Percentiles rank a stretch among this genome's conserved stretches.
These are phyloP conservation scores for Amanita inopinata DNA, from an alignment of 768 basidiomycete genomes.

Conservation along the genomic window DNA sequence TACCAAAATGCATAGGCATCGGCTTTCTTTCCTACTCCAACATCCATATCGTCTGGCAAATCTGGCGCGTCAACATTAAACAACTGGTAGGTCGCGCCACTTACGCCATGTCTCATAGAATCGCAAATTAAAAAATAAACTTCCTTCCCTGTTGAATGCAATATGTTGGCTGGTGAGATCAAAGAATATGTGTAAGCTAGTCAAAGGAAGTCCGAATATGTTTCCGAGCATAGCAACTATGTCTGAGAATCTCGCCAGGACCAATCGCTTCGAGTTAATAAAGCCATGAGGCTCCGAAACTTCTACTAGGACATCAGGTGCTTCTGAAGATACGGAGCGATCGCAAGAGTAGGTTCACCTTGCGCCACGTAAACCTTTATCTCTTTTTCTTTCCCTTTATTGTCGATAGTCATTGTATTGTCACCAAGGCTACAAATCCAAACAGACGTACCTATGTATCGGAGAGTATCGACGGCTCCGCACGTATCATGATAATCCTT, in stretches of 20 bases:
- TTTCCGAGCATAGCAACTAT: constrained; percentile 55
- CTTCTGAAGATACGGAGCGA: not conserved
- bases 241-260: constrained; percentile 63
- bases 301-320: constrained; percentile 31
- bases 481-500: constrained; percentile 80
- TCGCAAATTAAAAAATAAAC: constrained; percentile 80
- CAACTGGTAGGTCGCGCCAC: constrained; percentile 22
- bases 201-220: constrained; percentile 65
- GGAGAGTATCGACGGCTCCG: constrained; percentile 51
- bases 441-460: constrained; percentile 40
- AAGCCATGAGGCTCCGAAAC: constrained; percentile 40
- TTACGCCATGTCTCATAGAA: constrained; percentile 84
- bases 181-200: constrained; percentile 79
- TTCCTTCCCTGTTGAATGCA: constrained; percentile 88
- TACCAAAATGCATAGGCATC: constrained; percentile 80
- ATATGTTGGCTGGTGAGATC: constrained; percentile 75
- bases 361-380: constrained; percentile 55
- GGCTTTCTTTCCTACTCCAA: constrained; percentile 37
- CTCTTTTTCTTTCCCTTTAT: constrained; percentile 48
- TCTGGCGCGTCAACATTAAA: not conserved
- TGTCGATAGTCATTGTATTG: constrained; percentile 2
- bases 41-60: constrained; percentile 58
- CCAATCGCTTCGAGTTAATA: constrained; percentile 41
- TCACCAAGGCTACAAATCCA: not conserved
- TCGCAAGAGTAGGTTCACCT: constrained; percentile 39